A percentile compares a stretch with the other conserved stretches of the same genome.
phyloP scores from a whole-genome alignment of 1,284 basidiomycete genomes.

The Volvariella surrecta region DNA sequence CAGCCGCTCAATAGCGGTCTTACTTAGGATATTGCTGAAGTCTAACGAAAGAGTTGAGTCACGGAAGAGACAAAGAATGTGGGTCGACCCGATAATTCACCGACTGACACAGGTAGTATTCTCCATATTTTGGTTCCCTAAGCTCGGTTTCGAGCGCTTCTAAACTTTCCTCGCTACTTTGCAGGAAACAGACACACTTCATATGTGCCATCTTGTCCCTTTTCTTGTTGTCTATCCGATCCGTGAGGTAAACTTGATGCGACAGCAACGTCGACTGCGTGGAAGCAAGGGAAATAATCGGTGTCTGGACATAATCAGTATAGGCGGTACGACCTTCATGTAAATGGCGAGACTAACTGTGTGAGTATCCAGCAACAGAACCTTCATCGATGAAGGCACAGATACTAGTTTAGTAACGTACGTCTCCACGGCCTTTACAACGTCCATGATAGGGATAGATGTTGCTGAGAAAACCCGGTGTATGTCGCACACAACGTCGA shows the following conservation, averaged over 20 bases:
- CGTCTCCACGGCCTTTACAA: slow-evolving; percentile 89
- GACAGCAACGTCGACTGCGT: slow-evolving; percentile 94
- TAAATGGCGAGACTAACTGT: slow-evolving; percentile 52
- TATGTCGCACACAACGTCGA: too few species aligned
- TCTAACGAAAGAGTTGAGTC: slow-evolving; percentile 41
- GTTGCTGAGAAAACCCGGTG: too few species aligned
- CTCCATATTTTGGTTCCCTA: slow-evolving; percentile 85
- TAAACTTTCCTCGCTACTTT: slow-evolving; percentile 75
- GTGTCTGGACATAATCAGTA: slow-evolving; percentile 47
- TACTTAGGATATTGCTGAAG: slow-evolving; percentile 91
- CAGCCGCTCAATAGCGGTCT: slow-evolving; percentile 86
- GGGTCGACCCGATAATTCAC: slow-evolving; percentile 39
- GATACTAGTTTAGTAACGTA: slow-evolving; percentile 91
- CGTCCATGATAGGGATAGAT: slow-evolving; percentile 61
- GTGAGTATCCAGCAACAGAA: slow-evolving; percentile 91
- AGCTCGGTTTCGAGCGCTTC: slow-evolving; percentile 81
- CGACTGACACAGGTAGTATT: slow-evolving; percentile 96
- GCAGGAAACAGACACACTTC: slow-evolving; percentile 93
- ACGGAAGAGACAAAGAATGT: background rate
- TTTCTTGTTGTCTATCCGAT: slow-evolving; percentile 88
- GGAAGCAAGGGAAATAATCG: slow-evolving; percentile 90
- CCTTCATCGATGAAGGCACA: slow-evolving; percentile 89
- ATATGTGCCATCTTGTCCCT: slow-evolving; percentile 91
- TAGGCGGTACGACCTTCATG: slow-evolving; percentile 5
- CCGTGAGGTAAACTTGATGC: slow-evolving; percentile 97